Evolutionary conservation across 148 eudicot genomes (phyloP), one percentile per base, ranked within the genome.

Genomic region (Rhododendron kiyosumense): DNA sequence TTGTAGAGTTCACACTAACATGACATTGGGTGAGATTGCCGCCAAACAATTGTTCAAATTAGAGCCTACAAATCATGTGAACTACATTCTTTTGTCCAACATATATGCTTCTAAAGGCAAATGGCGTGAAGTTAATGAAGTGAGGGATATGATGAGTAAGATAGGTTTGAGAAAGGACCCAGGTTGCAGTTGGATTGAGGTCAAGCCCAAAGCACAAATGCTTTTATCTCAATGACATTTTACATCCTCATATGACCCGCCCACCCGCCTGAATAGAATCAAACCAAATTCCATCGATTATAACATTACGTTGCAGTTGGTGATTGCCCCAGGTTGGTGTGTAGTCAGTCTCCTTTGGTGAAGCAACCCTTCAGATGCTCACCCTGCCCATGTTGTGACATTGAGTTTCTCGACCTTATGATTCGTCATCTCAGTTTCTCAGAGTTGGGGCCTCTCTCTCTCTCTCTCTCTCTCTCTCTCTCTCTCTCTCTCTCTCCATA

Each of bases 51-150:
- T 93, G 57, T 92, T 92, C 81, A 84, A 88, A 89, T 85, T 93
- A 52, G 94, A 93, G 83, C 95, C 95, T 17, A 80, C 84, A 78
- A 90, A 93, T 87, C 91, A 93, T 28, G 94, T 93, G n/a, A 93
- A 92, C 80, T 93, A 93, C 83, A 87, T 91, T 73, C 89, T 93
- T 34, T 86, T 93, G 48, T 92, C 92, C 8, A 92, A 93, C 67
- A 92, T 92, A 24, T 93, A 93, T 86, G 93, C 94, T 49, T 90
- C 94, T 15, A 91, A 92, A 51, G 78, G 88, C 65, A 91, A 89
- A 89, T 91, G 95, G 93, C 74, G 22, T 67, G 91, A 91, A 79
- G 95, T 88, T 61, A 86, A 89, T 74, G 85, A 86, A 77, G 89
- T 91, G 41, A 88, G 95, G 90, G 89, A 89, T 83, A 76, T 86